Evolutionary conservation across 2,329 filamentous ascomycete species (phyloP), one percentile per base, ranked within the genome.

Genomic region (Aspergillus alliaceus): DNA sequence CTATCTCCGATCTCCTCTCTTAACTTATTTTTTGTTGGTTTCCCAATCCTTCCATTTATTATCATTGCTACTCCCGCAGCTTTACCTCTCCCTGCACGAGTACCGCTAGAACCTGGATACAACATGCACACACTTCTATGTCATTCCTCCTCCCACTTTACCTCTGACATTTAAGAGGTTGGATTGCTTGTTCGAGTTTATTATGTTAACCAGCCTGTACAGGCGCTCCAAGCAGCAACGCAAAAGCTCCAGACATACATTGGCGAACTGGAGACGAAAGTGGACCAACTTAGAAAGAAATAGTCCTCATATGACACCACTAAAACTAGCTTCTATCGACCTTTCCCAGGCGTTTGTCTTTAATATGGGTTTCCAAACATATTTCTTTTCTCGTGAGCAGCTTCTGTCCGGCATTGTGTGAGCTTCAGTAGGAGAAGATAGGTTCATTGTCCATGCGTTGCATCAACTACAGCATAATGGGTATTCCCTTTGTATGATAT

Each of bases 211-310:
- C 20, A 27, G 7, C 27, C n/a, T 48, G 24, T 14, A 29, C 59
- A 96, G 93, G 88, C 90, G 64, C 84, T 98, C 49, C 93, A 97
- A 84, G 84, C 87, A 50, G 91, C 92, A 49, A 93, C 96, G 56
- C 89, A 93, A 75, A 86, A 90, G 72, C 85, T 97, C 74, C 91
- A 91, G 77, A 85, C 84, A 62, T 96, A 97, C 73, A 87, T 96
- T 63, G 85, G 87, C 72, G 85, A 85, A 51, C 79, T 98, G 63
- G 93, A 98, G 79, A 85, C 90, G 68, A 92, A 89, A 79, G 83
- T 93, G 66, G 86, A 88, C 65, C 80, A 83, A 59, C 68, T 86
- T 69, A 83, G 87, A 70, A 89, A 86, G 79, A 89, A 86, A 79
- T 90, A 88, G 32, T 12, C 14, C 24, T 46, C 18, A 14, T 8